phyloP scores from a whole-genome alignment of 2,329 filamentous ascomycete genomes.

The Hypoxylon sp. region DNA sequence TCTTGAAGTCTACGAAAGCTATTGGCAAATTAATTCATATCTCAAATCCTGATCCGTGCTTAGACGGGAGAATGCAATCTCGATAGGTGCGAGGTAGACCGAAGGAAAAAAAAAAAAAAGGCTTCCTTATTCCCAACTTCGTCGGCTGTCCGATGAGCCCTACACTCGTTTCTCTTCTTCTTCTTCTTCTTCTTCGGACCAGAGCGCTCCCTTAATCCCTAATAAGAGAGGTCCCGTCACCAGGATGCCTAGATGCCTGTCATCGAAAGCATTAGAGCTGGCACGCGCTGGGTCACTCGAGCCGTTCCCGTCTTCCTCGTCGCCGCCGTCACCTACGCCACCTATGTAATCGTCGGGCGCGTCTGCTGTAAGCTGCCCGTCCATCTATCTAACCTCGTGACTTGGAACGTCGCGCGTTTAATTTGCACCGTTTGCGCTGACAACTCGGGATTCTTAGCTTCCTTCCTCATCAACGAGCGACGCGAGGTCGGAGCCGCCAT shows the following conservation, averaged over 20 bases:
- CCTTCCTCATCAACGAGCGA: conserved; percentile 68
- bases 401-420: background rate
- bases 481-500: conserved; percentile 66
- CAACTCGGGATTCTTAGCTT: conserved; percentile 57
- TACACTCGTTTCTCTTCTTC: background rate
- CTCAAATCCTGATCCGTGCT: conserved; percentile 7
- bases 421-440: background rate
- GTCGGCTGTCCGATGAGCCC: conserved; percentile 24
- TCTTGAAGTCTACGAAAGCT: background rate
- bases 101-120: conserved; percentile 21
- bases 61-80: conserved; percentile 8
- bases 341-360: conserved; percentile 73
- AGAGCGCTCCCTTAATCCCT: background rate
- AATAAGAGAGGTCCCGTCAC: conserved; percentile 9
- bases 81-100: conserved; percentile 27
- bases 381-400: background rate
- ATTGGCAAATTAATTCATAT: background rate
- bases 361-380: conserved; percentile 67
- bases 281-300: conserved; percentile 67
- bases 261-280: conserved; percentile 50
- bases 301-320: conserved; percentile 75
- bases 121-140: conserved; percentile 11
- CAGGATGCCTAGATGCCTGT: conserved; percentile 44
- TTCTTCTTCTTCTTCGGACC: too few species aligned
- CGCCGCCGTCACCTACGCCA: conserved; percentile 71